These are phyloP conservation scores for Fonsecaea erecta DNA, from an alignment of 2,329 filamentous ascomycete species.

Conservation along the genomic window DNA sequence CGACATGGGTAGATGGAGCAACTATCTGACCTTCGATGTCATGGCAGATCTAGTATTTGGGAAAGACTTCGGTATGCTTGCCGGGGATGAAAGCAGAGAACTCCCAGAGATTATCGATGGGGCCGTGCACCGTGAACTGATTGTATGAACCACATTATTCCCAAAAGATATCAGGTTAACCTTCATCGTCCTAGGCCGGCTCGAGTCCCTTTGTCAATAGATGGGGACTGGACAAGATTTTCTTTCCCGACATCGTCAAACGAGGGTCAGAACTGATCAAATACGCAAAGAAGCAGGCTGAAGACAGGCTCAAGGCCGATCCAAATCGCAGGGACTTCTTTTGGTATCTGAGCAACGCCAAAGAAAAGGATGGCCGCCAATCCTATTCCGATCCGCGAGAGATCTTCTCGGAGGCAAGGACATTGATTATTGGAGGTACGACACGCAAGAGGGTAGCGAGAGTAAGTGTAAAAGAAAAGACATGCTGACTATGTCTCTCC, in stretches of 20 bases:
- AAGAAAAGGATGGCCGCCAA: conserved; percentile 13
- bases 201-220: conserved; percentile 8
- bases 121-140: conserved; percentile 13
- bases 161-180: not conserved
- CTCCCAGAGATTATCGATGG: conserved; percentile 20
- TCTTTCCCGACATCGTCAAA: conserved; percentile 12
- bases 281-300: conserved; percentile 3
- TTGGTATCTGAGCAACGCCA: conserved; percentile 10
- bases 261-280: conserved; percentile 1
- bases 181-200: conserved; percentile 1
- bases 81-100: conserved; percentile 42
- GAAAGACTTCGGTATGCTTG: conserved; percentile 47
- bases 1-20: conserved; percentile 43
- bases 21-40: conserved; percentile 48
- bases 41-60: conserved; percentile 50
- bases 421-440: conserved; percentile 10
- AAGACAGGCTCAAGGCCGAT: conserved; percentile 4
- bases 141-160: not conserved
- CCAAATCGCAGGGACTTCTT: conserved; percentile 8
- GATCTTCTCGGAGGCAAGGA: conserved; percentile 7
- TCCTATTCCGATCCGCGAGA: conserved; percentile 9
- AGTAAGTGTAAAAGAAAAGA: too few relatives aligned
- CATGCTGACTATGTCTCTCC: too few relatives aligned
- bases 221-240: conserved; percentile 7
- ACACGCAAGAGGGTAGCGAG: not conserved